These are phyloP conservation scores for Raphanus raphanistrum DNA, from an alignment of 345 rosid species.

Conservation along the genomic window DNA sequence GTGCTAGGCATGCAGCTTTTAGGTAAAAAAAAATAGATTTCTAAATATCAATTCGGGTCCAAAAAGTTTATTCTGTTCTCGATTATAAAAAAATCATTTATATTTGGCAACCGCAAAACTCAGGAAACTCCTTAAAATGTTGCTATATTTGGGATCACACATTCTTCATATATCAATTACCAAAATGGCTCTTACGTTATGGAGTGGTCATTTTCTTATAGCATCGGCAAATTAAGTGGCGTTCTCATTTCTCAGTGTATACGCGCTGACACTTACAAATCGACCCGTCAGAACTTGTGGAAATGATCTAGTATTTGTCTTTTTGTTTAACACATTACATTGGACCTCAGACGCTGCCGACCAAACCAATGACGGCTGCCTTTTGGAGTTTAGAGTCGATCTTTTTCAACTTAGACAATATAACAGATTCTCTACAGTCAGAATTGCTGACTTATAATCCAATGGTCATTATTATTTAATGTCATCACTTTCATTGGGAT, in stretches of 20 bases:
- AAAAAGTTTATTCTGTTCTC: neutral
- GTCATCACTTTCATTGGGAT: neutral
- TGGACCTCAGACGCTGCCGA: neutral
- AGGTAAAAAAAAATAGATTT: neutral
- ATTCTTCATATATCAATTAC: constrained; percentile 6
- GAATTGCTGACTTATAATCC: neutral
- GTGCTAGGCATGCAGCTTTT: constrained; percentile 4
- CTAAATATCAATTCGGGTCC: neutral
- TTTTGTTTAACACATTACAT: constrained; percentile 11
- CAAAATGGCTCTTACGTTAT: constrained; percentile 20
- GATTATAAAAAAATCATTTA: neutral
- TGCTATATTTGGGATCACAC: constrained; percentile 10
- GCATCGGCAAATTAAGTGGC: constrained; percentile 30
- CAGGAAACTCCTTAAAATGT: neutral
- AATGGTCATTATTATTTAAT: neutral
- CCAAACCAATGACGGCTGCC: neutral
- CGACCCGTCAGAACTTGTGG: constrained; percentile 27
- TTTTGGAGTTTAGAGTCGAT: neutral
- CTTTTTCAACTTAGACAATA: neutral
- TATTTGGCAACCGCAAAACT: neutral
- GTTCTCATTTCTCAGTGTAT: constrained; percentile 27
- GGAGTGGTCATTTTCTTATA: constrained; percentile 34
- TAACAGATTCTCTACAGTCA: neutral
- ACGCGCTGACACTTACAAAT: constrained; percentile 30
- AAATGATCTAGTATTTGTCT: constrained; percentile 30